phyloP scores from a whole-genome alignment of 2,329 filamentous ascomycete species.

The Cryphonectria nitschkei region DNA sequence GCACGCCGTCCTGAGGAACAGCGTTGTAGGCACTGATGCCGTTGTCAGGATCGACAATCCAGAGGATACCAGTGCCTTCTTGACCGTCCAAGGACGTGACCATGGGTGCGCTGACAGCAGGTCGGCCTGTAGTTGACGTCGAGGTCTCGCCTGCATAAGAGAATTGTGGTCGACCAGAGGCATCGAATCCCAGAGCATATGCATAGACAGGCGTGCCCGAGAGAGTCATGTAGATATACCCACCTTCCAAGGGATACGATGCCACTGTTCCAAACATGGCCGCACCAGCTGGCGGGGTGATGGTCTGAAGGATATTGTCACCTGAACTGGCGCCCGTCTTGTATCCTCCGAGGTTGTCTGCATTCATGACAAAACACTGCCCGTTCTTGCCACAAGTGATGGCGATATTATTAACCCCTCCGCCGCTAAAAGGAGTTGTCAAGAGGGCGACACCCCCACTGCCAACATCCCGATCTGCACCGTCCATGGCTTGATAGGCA shows the following conservation, averaged over 20 bases:
- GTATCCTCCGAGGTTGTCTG: conserved; percentile 34
- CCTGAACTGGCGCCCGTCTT: conserved; percentile 39
- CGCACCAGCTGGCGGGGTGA: conserved; percentile 43
- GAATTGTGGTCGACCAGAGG: conserved; percentile 40
- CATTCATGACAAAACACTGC: conserved; percentile 45
- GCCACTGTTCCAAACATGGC: conserved; percentile 52
- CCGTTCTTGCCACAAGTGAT: conserved; percentile 56
- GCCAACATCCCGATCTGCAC: conserved; percentile 56
- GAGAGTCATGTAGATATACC: conserved; percentile 52
- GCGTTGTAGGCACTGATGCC: conserved; percentile 46
- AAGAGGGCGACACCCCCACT: conserved; percentile 43
- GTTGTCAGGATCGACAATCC: conserved; percentile 44
- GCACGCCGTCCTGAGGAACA: conserved; percentile 41
- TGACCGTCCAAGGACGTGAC: conserved; percentile 43
- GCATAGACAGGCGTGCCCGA: conserved; percentile 36
- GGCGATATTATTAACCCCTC: conserved; percentile 40
- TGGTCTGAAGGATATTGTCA: conserved; percentile 50
- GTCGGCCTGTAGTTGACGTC: conserved; percentile 35
- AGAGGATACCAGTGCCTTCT: conserved; percentile 44
- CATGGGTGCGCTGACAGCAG: conserved; percentile 40
- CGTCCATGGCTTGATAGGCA: conserved; percentile 54
- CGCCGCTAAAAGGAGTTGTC: conserved; percentile 4
- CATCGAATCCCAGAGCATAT: conserved; percentile 41
- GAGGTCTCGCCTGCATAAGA: conserved; percentile 37
- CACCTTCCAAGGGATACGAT: conserved; percentile 53